phyloP scores from a whole-genome alignment of 345 rosid species.

The Excoecaria cochinchinensis region DNA sequence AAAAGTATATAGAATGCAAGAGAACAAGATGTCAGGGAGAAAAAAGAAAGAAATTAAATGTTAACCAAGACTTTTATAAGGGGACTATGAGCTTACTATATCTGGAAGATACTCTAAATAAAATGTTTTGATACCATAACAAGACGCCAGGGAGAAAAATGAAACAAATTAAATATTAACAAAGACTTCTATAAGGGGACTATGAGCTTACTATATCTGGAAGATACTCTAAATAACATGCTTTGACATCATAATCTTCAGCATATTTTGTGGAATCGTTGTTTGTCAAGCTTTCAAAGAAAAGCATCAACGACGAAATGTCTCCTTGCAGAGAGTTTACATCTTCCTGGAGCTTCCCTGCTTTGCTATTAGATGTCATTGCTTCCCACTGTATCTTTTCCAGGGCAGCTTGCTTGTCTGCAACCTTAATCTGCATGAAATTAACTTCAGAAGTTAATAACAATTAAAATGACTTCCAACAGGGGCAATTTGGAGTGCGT shows the following conservation, averaged over 20 bases:
- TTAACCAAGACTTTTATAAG: neutral
- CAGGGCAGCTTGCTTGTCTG: slow-evolving; percentile 91
- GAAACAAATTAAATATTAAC: neutral
- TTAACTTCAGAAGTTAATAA: slow-evolving; percentile 9
- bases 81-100: slow-evolving; percentile 47
- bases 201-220: slow-evolving; percentile 56
- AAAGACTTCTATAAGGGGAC: neutral
- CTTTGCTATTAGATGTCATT: slow-evolving; percentile 59
- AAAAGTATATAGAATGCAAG: neutral
- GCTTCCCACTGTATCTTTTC: slow-evolving; percentile 96
- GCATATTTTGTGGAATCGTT: slow-evolving; percentile 30
- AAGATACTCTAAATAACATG: slow-evolving; percentile 49
- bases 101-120: slow-evolving; percentile 51
- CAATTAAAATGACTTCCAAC: slow-evolving; percentile 15
- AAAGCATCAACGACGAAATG: slow-evolving; percentile 50
- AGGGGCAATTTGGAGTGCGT: neutral
- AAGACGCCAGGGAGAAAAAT: neutral
- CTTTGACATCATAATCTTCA: slow-evolving; percentile 57
- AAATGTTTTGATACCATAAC: slow-evolving; percentile 54
- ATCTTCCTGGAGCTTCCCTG: slow-evolving; percentile 72
- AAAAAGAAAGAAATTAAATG: neutral
- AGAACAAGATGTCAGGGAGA: neutral
- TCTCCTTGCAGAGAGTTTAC: slow-evolving; percentile 61
- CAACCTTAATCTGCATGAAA: slow-evolving; percentile 69
- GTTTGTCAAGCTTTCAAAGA: slow-evolving; percentile 63